Base-by-base conservation (phyloP, 495 filamentous ascomycete species). In the Penicillium odoratum region DNA sequence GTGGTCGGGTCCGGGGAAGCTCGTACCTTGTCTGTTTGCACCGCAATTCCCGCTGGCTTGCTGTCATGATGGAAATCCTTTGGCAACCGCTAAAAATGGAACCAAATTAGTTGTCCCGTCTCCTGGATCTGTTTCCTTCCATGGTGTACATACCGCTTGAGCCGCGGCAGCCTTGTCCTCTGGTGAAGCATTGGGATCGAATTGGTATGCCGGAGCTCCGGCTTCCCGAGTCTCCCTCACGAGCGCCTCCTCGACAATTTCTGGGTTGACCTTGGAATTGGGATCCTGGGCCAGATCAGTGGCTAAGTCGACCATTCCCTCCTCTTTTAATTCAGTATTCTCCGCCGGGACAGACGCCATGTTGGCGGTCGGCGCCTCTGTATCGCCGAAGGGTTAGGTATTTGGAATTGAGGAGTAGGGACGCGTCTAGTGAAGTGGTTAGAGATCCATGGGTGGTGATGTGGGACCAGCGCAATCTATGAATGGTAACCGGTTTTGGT, bases 151-250 rank as follows among this genome's bases (percentile, higher is more conserved):
- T 83, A 97, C 94, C 60, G 87, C 83, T 81, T 81, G 80, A 5
- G 88, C 87, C 58, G 89, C 87, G 26, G 88, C 88, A 48, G 83
- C 86, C 77, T 98, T 98, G 66, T 93, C 82, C 71, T 91, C 90
- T 0, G 90, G 82, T 18, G 82, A 86, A 28, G 93, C 92, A 78
- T 97, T 68, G 3, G 94, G 91, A 68, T 98, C 81, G 74, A 97
- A 98, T 64, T 88, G 84, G 69, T 87, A 92, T 51, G 91, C 93
- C 8, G 85, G 78, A 4, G 85, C 81, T 21, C 94, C 94, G 15
- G 86, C 87, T 62, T 87, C 86, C 65, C 80, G 83, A 61, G 87
- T 87, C 69, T 97, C 88, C 6, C 87, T 79, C 29, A 93, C 81
- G 45, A 96, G 74, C 60, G 82, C 81, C 57, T 82, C 75, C 69